Evolutionary conservation across 139 green algal species (phyloP).

Genomic region (Chlamydomonas urium): DNA sequence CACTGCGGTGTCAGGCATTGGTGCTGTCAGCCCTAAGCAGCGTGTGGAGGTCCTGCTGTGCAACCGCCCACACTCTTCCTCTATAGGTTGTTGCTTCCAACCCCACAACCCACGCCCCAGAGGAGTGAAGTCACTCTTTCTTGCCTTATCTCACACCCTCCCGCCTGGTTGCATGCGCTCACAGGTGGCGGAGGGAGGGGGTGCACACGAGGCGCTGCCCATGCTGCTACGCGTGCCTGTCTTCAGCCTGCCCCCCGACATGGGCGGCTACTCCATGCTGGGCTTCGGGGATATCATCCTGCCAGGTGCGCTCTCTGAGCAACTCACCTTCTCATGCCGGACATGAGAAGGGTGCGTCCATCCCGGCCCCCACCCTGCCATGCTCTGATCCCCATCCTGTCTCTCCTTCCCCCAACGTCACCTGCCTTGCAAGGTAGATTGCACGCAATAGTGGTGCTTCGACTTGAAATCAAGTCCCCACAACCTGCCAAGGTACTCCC

Average conservation of each 20-base stretch:
- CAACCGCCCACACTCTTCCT: neutral
- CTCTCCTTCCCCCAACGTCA: too few relatives aligned
- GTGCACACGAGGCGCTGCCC: slow-evolving; percentile 52
- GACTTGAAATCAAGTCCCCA: too few relatives aligned
- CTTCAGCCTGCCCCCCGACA: slow-evolving; percentile 18
- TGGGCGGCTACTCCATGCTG: slow-evolving; percentile 43
- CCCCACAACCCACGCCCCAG: neutral
- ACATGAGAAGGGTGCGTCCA: too few relatives aligned
- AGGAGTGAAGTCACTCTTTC: neutral
- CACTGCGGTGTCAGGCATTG: too few relatives aligned
- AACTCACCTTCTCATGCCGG: too few relatives aligned
- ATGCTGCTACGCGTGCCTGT: slow-evolving; percentile 82
- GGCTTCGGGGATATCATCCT: slow-evolving; percentile 47
- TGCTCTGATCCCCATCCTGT: neutral
- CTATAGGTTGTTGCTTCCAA: neutral
- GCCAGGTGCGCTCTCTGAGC: slow-evolving; percentile 21
- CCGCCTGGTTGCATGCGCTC: neutral
- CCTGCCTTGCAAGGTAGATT: too few relatives aligned
- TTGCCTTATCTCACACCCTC: neutral
- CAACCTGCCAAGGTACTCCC: too few relatives aligned
- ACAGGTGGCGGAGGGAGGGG: slow-evolving; percentile 13
- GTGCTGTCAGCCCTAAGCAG: too few relatives aligned
- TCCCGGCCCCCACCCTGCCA: too few relatives aligned
- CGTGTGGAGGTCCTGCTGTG: too few relatives aligned
- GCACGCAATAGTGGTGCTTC: too few relatives aligned